Percentiles rank a stretch among this genome's conserved stretches.
These are phyloP conservation scores for Gossypium bickii DNA, from an alignment of 345 rosid genomes.

Conservation along the genomic window DNA sequence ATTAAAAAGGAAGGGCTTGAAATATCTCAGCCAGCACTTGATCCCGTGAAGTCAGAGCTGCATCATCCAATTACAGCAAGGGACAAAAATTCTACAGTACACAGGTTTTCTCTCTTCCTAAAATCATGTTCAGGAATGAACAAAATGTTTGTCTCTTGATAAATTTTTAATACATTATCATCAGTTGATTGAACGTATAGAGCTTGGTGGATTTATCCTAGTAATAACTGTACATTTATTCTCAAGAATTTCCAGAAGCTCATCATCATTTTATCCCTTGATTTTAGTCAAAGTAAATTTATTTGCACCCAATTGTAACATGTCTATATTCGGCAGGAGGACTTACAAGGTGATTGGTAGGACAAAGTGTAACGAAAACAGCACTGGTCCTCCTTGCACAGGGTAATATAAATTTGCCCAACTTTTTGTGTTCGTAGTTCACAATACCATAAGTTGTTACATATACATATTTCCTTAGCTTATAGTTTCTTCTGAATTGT, in stretches of 20 bases:
- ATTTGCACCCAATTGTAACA: neutral
- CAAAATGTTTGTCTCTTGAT: neutral
- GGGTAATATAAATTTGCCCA: constrained; percentile 11
- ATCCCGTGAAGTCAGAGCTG: constrained; percentile 44
- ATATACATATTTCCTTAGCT: neutral
- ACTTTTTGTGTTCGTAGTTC: neutral
- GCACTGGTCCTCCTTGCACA: constrained; percentile 22
- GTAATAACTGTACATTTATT: neutral
- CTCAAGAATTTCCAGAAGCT: neutral
- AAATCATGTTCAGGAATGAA: neutral
- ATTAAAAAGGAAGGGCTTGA: constrained; percentile 68
- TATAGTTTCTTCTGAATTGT: neutral
- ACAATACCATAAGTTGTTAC: neutral
- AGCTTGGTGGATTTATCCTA: neutral
- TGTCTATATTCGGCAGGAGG: constrained; percentile 12
- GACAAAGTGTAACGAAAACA: constrained; percentile 17
- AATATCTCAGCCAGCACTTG: constrained; percentile 88
- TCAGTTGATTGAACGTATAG: neutral
- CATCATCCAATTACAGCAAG: constrained; percentile 61
- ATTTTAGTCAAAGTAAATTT: neutral
- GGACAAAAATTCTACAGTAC: constrained; percentile 44
- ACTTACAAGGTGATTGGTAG: constrained; percentile 12
- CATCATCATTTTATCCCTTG: neutral
- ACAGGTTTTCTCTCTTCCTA: constrained; percentile 42
- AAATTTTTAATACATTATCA: neutral